A percentile compares a stretch with the other conserved stretches of the same genome.
These are phyloP conservation scores for Crithidia fasciculata DNA, from an alignment of 208 protist genomes.

Conservation along the genomic window DNA sequence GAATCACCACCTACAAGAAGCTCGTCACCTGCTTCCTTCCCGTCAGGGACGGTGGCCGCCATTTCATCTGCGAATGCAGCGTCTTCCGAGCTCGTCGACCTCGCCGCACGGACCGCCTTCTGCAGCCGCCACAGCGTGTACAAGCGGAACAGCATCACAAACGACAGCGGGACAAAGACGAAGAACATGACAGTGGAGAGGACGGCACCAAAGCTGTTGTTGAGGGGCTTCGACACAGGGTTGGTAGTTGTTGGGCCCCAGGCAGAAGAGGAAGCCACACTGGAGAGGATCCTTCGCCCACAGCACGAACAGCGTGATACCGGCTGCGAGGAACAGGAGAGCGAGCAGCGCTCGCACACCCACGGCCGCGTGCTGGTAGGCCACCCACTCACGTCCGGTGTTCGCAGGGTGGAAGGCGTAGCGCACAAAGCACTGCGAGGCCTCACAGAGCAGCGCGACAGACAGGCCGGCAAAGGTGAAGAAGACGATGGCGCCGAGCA, in stretches of 20 bases:
- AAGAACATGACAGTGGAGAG: slow-evolving; percentile 20
- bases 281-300: slow-evolving; percentile 8
- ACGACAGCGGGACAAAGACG: slow-evolving; percentile 33
- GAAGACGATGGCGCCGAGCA: slow-evolving; percentile 3
- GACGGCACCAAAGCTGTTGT: not conserved
- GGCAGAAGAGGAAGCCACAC: slow-evolving; percentile 33
- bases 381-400: slow-evolving; percentile 18
- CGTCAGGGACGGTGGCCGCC: not conserved
- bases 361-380: slow-evolving; percentile 19
- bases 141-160: slow-evolving; percentile 19
- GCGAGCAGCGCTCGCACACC: slow-evolving; percentile 11
- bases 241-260: slow-evolving; percentile 11
- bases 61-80: not conserved
- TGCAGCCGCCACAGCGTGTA: slow-evolving; percentile 1
- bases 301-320: slow-evolving; percentile 9
- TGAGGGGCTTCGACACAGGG: not conserved
- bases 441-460: slow-evolving; percentile 22
- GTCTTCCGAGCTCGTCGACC: too few species aligned
- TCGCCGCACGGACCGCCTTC: not conserved
- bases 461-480: slow-evolving; percentile 23
- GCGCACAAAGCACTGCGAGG: slow-evolving; percentile 17
- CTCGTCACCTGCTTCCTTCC: too few species aligned
- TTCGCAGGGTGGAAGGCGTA: slow-evolving; percentile 27
- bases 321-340: slow-evolving; percentile 13
- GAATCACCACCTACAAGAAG: too few species aligned